These are phyloP conservation scores for Helicosporidium sp. DNA, from an alignment of 139 green algal genomes.

Conservation along the genomic window DNA sequence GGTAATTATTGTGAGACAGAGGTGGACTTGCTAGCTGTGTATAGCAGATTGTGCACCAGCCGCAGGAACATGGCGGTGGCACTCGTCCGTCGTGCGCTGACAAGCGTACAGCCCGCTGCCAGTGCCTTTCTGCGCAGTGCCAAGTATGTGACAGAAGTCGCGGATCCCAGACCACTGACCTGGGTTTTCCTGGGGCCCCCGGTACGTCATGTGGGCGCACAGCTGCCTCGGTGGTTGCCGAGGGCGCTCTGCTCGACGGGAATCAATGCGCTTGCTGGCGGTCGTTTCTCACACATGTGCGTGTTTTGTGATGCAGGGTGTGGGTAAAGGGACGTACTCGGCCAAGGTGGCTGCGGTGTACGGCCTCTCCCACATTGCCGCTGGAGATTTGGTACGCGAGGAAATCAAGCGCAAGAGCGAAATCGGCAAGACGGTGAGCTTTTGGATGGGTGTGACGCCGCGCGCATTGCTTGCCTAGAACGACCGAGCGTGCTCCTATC, in stretches of 20 bases:
- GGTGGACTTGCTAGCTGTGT: too few species aligned
- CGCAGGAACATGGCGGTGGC: too few species aligned
- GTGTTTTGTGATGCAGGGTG: constrained; percentile 26
- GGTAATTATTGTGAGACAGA: too few species aligned
- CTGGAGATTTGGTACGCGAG: constrained; percentile 74
- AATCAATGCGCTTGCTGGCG: not conserved
- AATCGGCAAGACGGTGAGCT: too few species aligned
- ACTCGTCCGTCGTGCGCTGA: too few species aligned
- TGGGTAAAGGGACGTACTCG: constrained; percentile 93
- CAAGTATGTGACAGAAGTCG: too few species aligned
- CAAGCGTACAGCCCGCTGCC: too few species aligned
- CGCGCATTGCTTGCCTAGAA: too few species aligned
- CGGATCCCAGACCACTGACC: constrained; percentile 2
- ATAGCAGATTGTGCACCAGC: too few species aligned
- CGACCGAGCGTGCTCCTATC: too few species aligned
- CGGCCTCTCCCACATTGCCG: constrained; percentile 70
- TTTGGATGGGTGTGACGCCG: too few species aligned
- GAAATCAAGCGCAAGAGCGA: constrained; percentile 57
- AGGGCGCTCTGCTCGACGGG: not conserved
- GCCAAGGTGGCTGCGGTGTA: constrained; percentile 51
- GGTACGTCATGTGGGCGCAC: not conserved
- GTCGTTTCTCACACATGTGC: not conserved
- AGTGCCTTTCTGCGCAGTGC: too few species aligned
- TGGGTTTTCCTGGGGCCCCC: constrained; percentile 28
- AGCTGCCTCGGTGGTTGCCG: not conserved